These are phyloP conservation scores for Sisymbrium irio DNA, from an alignment of 345 rosid species.

Conservation along the genomic window DNA sequence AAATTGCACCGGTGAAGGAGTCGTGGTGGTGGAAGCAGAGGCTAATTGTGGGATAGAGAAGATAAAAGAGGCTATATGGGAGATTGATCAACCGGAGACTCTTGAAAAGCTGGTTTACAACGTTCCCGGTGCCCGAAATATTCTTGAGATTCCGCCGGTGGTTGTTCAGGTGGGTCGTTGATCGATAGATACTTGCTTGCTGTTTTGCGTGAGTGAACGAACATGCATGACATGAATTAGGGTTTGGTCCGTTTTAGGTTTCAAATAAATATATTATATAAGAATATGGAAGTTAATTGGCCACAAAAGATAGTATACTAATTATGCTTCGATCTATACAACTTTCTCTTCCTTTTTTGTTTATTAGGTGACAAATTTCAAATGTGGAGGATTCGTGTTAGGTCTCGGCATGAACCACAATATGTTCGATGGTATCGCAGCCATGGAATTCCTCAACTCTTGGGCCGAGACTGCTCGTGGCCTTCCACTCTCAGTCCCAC, in stretches of 20 bases:
- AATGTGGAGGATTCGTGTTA: slow-evolving; percentile 73
- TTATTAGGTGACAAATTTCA: slow-evolving; percentile 72
- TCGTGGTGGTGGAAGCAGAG: slow-evolving; percentile 82
- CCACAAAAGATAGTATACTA: not conserved
- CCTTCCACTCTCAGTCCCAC: slow-evolving; percentile 61
- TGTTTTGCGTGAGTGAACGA: slow-evolving; percentile 23
- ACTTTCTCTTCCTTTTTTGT: not conserved
- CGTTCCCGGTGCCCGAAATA: slow-evolving; percentile 63
- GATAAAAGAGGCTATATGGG: slow-evolving; percentile 55
- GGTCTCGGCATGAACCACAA: slow-evolving; percentile 84
- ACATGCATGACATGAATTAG: slow-evolving; percentile 2
- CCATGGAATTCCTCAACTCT: slow-evolving; percentile 84
- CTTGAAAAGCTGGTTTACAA: slow-evolving; percentile 80
- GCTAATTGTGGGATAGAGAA: slow-evolving; percentile 52
- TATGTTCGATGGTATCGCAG: slow-evolving; percentile 77
- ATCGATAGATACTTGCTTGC: slow-evolving; percentile 4
- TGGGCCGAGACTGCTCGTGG: slow-evolving; percentile 83
- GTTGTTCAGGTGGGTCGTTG: slow-evolving; percentile 59
- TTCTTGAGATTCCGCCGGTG: slow-evolving; percentile 79
- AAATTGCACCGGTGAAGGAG: slow-evolving; percentile 79
- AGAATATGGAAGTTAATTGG: not conserved
- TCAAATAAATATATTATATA: not conserved
- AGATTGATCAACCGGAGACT: slow-evolving; percentile 56
- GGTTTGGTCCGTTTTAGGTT: slow-evolving; percentile 28
- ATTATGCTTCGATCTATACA: not conserved